Conservation (phyloP, 331 rosid species). For the Erythrophleum ivorense region DNA sequence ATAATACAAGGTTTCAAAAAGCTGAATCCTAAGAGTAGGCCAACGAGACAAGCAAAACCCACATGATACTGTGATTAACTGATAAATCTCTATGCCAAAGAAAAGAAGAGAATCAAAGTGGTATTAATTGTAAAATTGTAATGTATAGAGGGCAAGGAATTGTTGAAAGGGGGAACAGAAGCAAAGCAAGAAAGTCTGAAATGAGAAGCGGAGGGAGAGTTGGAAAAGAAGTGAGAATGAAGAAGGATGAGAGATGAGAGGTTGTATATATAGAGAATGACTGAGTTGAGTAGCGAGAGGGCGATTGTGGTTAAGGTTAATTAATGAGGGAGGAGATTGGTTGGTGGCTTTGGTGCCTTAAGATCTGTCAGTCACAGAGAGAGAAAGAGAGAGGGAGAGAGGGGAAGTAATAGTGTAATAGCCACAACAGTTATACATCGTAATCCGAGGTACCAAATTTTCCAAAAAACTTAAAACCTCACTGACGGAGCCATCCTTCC, state of each 20-base stretch:
- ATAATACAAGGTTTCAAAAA: not conserved
- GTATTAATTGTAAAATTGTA: not conserved
- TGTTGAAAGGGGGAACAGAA: not conserved
- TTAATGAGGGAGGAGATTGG: constrained; percentile 51
- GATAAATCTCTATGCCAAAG: not conserved
- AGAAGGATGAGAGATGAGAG: constrained; percentile 35
- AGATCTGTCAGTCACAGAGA: constrained; percentile 46
- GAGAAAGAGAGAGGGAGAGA: constrained; percentile 42
- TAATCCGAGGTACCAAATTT: constrained; percentile 64
- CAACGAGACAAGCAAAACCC: constrained; percentile 30
- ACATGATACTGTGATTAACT: constrained; percentile 21
- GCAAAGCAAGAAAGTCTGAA: not conserved
- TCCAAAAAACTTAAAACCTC: constrained; percentile 52
- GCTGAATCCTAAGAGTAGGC: not conserved
- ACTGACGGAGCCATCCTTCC: constrained; percentile 45
- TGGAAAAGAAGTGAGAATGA: constrained; percentile 43
- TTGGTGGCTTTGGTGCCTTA: constrained; percentile 56
- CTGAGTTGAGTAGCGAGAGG: not conserved
- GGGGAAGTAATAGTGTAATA: not conserved
- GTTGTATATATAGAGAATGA: constrained; percentile 53
- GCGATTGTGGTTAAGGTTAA: constrained; percentile 21
- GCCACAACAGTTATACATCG: constrained; percentile 64
- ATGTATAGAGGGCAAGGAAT: no score
- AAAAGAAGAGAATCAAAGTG: not conserved
- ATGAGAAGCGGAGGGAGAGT: not conserved